phyloP scores from a whole-genome alignment of 1,284 basidiomycete genomes.

The Bothia castanella region DNA sequence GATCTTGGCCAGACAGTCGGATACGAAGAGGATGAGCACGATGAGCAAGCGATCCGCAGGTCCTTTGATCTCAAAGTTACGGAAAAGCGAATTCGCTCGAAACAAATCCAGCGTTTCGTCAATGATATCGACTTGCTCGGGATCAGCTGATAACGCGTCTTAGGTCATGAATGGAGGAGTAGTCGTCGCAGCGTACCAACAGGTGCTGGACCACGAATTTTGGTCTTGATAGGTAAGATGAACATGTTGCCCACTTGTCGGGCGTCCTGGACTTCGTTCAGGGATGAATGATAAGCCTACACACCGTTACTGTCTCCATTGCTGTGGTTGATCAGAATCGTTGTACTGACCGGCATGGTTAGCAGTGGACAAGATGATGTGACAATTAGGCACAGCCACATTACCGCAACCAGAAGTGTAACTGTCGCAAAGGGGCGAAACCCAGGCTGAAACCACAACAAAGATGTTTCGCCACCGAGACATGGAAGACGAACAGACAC shows the following conservation, averaged over 20 bases:
- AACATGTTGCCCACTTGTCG: slow-evolving; percentile 88
- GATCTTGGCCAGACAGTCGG: slow-evolving; percentile 93
- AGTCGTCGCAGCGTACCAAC: slow-evolving; percentile 49
- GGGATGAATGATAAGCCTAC: slow-evolving; percentile 94
- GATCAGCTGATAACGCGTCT: slow-evolving; percentile 55
- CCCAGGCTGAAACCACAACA: slow-evolving; percentile 2
- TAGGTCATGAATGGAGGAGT: background rate
- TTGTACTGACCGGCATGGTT: slow-evolving; percentile 31
- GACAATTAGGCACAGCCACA: slow-evolving; percentile 13
- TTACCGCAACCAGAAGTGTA: background rate
- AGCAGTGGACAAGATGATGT: slow-evolving; percentile 3
- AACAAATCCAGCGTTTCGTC: slow-evolving; percentile 98
- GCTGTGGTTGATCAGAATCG: background rate
- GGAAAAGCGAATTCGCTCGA: slow-evolving; percentile 97
- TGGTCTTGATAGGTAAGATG: slow-evolving; percentile 88
- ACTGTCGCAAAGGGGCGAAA: too few species aligned
- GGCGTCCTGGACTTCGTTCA: slow-evolving; percentile 84
- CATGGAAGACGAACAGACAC: slow-evolving; percentile 43
- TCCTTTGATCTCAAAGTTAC: slow-evolving; percentile 99
- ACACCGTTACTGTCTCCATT: slow-evolving; percentile 5
- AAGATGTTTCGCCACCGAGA: slow-evolving; percentile 38
- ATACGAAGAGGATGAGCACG: slow-evolving; percentile 96
- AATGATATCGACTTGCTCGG: slow-evolving; percentile 81
- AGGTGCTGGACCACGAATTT: slow-evolving; percentile 88
- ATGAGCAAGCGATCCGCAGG: slow-evolving; percentile 95